Percentiles rank a stretch among this genome's conserved stretches.
phyloP scores from a whole-genome alignment of 345 rosid genomes.

The Combretum micranthum region DNA sequence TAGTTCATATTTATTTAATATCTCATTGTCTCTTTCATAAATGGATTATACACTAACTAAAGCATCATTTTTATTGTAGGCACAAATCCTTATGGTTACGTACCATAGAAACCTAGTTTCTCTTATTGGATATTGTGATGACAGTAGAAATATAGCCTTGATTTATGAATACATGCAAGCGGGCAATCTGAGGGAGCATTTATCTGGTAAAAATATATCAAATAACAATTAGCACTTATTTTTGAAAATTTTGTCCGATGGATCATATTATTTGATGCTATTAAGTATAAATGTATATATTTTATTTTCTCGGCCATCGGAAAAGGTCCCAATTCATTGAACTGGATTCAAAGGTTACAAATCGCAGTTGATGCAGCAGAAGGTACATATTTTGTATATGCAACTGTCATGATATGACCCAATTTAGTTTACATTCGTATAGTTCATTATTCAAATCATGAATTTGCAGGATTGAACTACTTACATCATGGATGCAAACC shows the following conservation, averaged over 20 bases:
- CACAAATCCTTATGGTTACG: conserved; percentile 15
- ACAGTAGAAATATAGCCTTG: conserved; percentile 14
- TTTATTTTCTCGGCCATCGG: background rate
- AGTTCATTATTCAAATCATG: too few relatives aligned
- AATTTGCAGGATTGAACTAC: conserved; percentile 26
- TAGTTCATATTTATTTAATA: too few relatives aligned
- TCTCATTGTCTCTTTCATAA: too few relatives aligned
- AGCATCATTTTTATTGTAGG: conserved; percentile 6
- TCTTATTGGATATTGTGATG: conserved; percentile 29
- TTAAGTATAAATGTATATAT: too few relatives aligned
- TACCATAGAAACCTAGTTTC: conserved; percentile 24
- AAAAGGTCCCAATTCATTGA: background rate
- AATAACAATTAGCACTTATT: too few relatives aligned
- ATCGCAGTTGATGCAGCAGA: conserved; percentile 37
- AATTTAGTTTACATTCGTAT: too few relatives aligned
- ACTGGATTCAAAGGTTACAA: conserved; percentile 21
- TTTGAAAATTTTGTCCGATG: too few relatives aligned
- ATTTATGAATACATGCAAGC: conserved; percentile 34
- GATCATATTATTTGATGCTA: too few relatives aligned
- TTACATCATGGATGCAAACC: conserved; percentile 25
- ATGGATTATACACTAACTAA: background rate
- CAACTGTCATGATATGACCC: too few relatives aligned
- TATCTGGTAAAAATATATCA: conserved; percentile 22
- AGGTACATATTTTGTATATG: conserved; percentile 9
- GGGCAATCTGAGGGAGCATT: conserved; percentile 19